Evolutionary conservation across 2,329 filamentous ascomycete genomes (phyloP).

Genomic region (Clonostachys chloroleuca): DNA sequence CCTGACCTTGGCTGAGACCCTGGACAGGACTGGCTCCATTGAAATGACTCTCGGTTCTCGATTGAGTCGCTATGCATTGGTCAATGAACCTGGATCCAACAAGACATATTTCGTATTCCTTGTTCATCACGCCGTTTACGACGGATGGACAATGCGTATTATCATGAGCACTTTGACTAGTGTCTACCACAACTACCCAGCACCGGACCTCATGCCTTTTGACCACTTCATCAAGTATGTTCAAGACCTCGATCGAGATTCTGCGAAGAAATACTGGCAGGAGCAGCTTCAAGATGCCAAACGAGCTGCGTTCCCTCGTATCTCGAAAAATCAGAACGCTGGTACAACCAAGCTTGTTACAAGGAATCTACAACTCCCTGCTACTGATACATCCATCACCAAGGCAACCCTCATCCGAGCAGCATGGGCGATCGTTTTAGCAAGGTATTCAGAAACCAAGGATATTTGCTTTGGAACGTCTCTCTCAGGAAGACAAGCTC

Average conservation of each 20-base stretch:
- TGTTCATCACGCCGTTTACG: constrained; percentile 7
- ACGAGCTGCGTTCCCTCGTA: background rate
- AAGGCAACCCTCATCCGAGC: constrained; percentile 13
- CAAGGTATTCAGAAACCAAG: constrained; percentile 8
- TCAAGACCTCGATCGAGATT: background rate
- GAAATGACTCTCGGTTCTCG: background rate
- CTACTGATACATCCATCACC: constrained; percentile 2
- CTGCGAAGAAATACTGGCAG: background rate
- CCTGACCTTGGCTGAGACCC: background rate
- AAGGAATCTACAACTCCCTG: background rate
- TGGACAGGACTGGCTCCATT: background rate
- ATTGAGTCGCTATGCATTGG: background rate
- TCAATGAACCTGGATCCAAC: constrained; percentile 1
- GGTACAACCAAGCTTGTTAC: background rate
- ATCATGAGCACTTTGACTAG: background rate
- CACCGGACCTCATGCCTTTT: constrained; percentile 1
- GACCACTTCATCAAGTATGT: constrained; percentile 5
- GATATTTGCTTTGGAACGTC: constrained; percentile 13
- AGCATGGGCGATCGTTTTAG: constrained; percentile 16
- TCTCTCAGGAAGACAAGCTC: constrained; percentile 11
- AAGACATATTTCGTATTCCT: constrained; percentile 12
- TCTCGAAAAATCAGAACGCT: background rate
- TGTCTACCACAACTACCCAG: constrained; percentile 2
- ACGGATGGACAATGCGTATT: constrained; percentile 1
- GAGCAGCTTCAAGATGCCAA: constrained; percentile 1